Evolutionary conservation across 78 protist genomes (phyloP).

Genomic region (Dictyostelium purpureum): DNA sequence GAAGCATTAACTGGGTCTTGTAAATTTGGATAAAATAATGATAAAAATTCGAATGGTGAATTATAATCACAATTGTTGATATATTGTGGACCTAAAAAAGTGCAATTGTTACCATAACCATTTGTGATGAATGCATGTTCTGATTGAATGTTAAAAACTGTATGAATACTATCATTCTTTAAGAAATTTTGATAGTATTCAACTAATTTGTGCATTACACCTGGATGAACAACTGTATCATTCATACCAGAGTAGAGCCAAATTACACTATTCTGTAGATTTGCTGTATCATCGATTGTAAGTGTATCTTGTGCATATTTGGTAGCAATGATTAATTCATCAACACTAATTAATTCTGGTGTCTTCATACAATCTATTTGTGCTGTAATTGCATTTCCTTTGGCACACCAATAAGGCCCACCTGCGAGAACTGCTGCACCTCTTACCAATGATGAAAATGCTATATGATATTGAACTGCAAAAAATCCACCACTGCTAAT

Average conservation of each 20-base stretch:
- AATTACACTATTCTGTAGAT: slow-evolving; percentile 64
- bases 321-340: slow-evolving; percentile 56
- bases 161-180: neutral
- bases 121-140: slow-evolving; percentile 76
- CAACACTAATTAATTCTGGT: slow-evolving; percentile 53
- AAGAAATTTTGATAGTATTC: slow-evolving; percentile 49
- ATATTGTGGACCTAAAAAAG: slow-evolving; percentile 78
- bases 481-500: slow-evolving; percentile 71
- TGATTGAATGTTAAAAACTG: slow-evolving; percentile 37
- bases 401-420: slow-evolving; percentile 72
- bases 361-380: slow-evolving; percentile 48
- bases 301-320: slow-evolving; percentile 22
- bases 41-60: slow-evolving; percentile 64
- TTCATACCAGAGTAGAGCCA: slow-evolving; percentile 77
- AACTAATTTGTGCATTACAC: slow-evolving; percentile 54
- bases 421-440: slow-evolving; percentile 70
- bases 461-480: slow-evolving; percentile 76
- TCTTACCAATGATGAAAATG: slow-evolving; percentile 5
- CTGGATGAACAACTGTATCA: slow-evolving; percentile 77
- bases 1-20: slow-evolving; percentile 1
- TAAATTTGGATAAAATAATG: neutral
- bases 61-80: slow-evolving; percentile 84
- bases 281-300: slow-evolving; percentile 71
- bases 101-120: slow-evolving; percentile 69
- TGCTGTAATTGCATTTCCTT: slow-evolving; percentile 42